phyloP scores from a whole-genome alignment of 495 filamentous ascomycete species.

The Chaetomium cochliodes region DNA sequence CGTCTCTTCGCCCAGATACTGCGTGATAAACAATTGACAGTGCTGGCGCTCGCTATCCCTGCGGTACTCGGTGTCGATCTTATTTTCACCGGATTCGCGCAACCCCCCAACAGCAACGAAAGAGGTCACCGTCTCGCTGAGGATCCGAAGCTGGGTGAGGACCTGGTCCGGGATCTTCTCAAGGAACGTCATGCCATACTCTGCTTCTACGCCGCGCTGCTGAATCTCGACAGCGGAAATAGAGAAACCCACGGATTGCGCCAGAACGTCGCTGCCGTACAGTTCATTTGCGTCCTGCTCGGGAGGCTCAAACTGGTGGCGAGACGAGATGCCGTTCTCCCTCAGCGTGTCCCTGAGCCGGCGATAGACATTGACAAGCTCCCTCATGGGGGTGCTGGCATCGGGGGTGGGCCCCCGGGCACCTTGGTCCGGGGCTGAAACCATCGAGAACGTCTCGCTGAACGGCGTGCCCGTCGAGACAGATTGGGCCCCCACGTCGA shows the following conservation, averaged over 20 bases:
- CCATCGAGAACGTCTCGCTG: conserved; percentile 34
- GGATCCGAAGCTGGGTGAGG: conserved; percentile 83
- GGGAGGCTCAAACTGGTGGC: conserved; percentile 31
- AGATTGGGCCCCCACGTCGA: conserved; percentile 31
- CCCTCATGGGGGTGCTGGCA: conserved; percentile 53
- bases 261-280: conserved; percentile 64
- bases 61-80: conserved; percentile 64
- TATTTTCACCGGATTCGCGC: conserved; percentile 57
- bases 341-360: conserved; percentile 75
- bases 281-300: conserved; percentile 40
- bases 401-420: conserved; percentile 31
- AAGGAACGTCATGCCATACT: conserved; percentile 72
- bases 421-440: conserved; percentile 26
- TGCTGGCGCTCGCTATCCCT: conserved; percentile 70
- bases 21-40: conserved; percentile 67
- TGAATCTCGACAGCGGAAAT: conserved; percentile 89
- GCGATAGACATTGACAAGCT: conserved; percentile 77
- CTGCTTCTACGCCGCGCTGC: conserved; percentile 79
- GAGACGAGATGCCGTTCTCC: conserved; percentile 63
- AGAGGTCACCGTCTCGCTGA: conserved; percentile 82
- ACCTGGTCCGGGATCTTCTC: conserved; percentile 79
- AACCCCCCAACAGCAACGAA: conserved; percentile 77
- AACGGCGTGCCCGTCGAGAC: conserved; percentile 35
- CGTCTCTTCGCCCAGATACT: conserved; percentile 46
- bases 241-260: conserved; percentile 76